A percentile compares a stretch with the other conserved stretches of the same genome.
Evolutionary conservation across 805 yeast species (phyloP).

Genomic region (Jamesozyma hellenica): DNA sequence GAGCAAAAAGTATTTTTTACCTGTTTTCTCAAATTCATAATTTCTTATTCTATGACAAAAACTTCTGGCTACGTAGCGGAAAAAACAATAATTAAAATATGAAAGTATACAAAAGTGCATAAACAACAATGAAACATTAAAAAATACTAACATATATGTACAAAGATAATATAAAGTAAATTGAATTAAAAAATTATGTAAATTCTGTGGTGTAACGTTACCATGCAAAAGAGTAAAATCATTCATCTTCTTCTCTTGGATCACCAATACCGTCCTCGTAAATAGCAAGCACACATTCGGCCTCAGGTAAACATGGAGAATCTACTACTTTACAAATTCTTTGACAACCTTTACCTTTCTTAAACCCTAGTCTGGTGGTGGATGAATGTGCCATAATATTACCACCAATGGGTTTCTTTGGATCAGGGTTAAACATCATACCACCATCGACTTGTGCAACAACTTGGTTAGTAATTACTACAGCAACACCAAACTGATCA

Average conservation of each 20-base stretch:
- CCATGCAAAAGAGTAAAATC: no score
- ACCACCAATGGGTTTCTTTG: slow-evolving; percentile 97
- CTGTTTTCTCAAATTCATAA: no score
- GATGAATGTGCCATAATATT: slow-evolving; percentile 95
- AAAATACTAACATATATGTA: no score
- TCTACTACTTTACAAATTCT: slow-evolving; percentile 92
- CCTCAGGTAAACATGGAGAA: slow-evolving; percentile 93
- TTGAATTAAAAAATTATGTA: no score
- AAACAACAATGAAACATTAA: no score
- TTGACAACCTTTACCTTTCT: slow-evolving; percentile 85
- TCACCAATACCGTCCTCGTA: slow-evolving; percentile 96
- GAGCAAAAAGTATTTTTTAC: no score
- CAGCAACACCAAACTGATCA: slow-evolving; percentile 96
- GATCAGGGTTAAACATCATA: slow-evolving; percentile 79
- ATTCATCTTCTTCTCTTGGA: slow-evolving; percentile 70
- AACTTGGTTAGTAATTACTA: slow-evolving; percentile 90
- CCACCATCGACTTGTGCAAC: slow-evolving; percentile 95
- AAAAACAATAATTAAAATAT: no score
- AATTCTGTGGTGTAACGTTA: no score
- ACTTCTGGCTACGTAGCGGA: no score
- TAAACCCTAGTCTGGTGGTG: slow-evolving; percentile 82
- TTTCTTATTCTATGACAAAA: no score
- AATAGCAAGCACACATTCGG: slow-evolving; percentile 89
- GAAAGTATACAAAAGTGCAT: no score
- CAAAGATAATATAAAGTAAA: no score